Conservation (phyloP, 176 grass and related monocot species). For the Eleusine coracana region DNA sequence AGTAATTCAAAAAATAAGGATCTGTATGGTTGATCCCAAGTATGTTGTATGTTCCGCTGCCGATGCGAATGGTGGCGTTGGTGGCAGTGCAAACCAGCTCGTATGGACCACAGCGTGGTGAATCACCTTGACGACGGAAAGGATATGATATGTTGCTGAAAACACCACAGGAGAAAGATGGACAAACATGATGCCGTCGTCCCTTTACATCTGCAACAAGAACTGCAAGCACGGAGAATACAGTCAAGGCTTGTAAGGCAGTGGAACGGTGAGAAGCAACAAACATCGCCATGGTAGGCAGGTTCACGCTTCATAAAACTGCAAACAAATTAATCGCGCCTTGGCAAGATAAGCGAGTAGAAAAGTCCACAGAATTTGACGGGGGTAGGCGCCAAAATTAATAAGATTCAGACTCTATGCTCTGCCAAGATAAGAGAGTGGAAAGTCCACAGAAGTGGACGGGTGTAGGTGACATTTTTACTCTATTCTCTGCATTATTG, state of each 20-base stretch:
- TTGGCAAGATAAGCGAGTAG: not conserved
- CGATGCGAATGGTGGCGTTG: conserved; percentile 40
- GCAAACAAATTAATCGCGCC: not conserved
- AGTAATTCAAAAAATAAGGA: no score
- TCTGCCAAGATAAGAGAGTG: no score
- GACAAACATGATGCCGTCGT: not conserved
- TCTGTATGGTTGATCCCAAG: conserved; percentile 35
- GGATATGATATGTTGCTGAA: conserved; percentile 32
- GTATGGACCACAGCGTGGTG: conserved; percentile 26
- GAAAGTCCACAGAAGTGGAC: no score
- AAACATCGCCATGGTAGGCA: not conserved
- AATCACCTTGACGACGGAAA: conserved; percentile 43
- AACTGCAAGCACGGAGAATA: not conserved
- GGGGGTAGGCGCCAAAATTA: no score
- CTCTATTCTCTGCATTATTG: not conserved
- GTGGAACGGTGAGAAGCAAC: not conserved
- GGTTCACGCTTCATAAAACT: not conserved
- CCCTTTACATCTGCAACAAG: not conserved
- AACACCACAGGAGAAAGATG: conserved; percentile 44
- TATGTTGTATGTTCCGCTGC: conserved; percentile 24
- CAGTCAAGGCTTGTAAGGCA: not conserved
- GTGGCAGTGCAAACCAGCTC: conserved; percentile 26
- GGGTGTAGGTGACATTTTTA: no score
- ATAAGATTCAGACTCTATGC: not conserved
- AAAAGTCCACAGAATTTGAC: no score